Base-by-base conservation (phyloP, 768 basidiomycete species). In the Suillus luteus region DNA sequence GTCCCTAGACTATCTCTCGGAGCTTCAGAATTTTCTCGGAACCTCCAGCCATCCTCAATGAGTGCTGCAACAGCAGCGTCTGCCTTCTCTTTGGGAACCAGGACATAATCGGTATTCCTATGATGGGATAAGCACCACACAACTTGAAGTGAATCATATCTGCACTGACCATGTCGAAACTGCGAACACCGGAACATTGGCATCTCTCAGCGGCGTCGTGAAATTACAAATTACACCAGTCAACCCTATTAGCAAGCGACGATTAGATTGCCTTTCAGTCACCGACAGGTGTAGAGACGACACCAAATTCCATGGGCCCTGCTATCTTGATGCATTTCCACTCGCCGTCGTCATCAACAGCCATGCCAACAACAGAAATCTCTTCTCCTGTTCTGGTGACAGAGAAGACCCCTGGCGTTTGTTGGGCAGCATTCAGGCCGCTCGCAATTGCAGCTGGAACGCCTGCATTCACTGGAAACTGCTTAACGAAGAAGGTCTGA, bases 241-340 rank as follows among this genome's bases (percentile, higher is more conserved):
- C 67, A 89, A 70, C 62, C 75, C 86, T 88, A 44, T 24, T 24
- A 62, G 38, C 14, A 58, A 35, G 35, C 62, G 43, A 41, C 27
- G 24, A 55, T 35, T 35, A 60, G 27, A 48, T 38, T 55, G 27
- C 27, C 27, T 57, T 7, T 38, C 24, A 17, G 38, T 33, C 19
- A 24, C n/a, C 48, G 5, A 54, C 24, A 1, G 62, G 60, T 37
- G 24, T 14, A 62, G 33, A 27, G 55, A 62, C 63, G 68, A 63
- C 57, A 86, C 87, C 80, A 65, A 89, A 88, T 66, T 86, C 85
- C 86, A 90, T 86, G 3, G 86, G 87, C 3, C 88, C 89, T 41
- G 77, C 79, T 46, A 90, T 85, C 72, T 85, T 85, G 64, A 89
- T 84, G 69, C 84, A 84, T 67, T 73, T 79, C 87, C 87, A 88